A percentile compares a stretch with the other conserved stretches of the same genome.
Evolutionary conservation across 768 basidiomycete genomes (phyloP).

Genomic region (Macrolepiota fuliginosa): DNA sequence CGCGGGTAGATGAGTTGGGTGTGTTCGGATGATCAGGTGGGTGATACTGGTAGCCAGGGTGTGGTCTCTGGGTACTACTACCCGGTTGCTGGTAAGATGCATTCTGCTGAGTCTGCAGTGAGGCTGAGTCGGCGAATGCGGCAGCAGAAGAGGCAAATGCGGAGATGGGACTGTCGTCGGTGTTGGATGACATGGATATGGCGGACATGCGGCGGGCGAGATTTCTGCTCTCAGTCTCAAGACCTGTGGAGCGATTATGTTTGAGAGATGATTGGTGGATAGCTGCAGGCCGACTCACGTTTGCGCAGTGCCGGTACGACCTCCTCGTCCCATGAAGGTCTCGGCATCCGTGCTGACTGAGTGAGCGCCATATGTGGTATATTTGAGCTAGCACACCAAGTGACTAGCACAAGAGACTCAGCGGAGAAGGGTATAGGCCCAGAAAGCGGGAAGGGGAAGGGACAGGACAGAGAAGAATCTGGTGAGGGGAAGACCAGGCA

Average conservation of each 20-base stretch:
- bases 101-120: conserved; percentile 10
- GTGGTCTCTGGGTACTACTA: conserved; percentile 12
- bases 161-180: conserved; percentile 34
- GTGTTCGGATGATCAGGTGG: conserved; percentile 18
- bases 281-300: conserved; percentile 43
- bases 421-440: conserved; percentile 3
- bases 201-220: conserved; percentile 76
- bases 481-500: neutral
- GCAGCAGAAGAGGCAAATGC: conserved; percentile 17
- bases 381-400: neutral
- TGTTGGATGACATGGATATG: conserved; percentile 59
- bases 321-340: conserved; percentile 75
- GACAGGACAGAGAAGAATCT: neutral
- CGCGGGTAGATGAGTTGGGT: conserved; percentile 22
- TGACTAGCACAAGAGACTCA: neutral
- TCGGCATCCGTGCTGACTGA: conserved; percentile 38
- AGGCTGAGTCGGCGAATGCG: conserved; percentile 5
- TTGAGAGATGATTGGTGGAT: conserved; percentile 11
- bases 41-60: conserved; percentile 17
- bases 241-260: conserved; percentile 42
- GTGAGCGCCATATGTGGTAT: conserved; percentile 36
- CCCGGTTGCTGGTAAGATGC: conserved; percentile 14
- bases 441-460: neutral
- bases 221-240: conserved; percentile 78
- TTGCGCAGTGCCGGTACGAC: conserved; percentile 81